Evolutionary conservation across 2,329 filamentous ascomycete genomes (phyloP).

Genomic region (Sporothrix phasma): DNA sequence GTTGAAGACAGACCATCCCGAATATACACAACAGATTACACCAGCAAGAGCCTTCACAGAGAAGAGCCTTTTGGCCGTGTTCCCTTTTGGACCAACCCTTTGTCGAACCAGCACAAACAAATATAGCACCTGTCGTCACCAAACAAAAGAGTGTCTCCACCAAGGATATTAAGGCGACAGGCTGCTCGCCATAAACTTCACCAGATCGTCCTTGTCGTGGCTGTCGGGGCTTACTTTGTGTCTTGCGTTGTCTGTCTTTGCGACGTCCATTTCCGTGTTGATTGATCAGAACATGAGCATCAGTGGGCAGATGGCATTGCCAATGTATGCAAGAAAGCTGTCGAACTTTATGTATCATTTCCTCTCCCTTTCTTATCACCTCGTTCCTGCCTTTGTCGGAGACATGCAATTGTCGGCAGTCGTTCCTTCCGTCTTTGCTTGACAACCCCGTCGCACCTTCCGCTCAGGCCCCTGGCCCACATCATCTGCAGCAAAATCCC

Average conservation of each 20-base stretch:
- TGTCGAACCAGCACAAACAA: too few species aligned
- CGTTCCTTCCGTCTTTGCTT: background rate
- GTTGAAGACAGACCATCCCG: too few species aligned
- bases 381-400: background rate
- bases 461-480: background rate
- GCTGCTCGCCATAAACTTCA: background rate
- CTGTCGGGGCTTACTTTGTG: background rate
- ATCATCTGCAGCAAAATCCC: background rate
- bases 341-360: too few species aligned
- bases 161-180: too few species aligned
- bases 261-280: background rate
- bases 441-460: background rate
- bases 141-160: too few species aligned
- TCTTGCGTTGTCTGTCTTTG: background rate
- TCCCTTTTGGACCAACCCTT: too few species aligned
- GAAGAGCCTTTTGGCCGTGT: too few species aligned
- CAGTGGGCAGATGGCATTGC: background rate
- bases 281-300: background rate
- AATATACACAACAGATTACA: too few species aligned
- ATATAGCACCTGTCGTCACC: too few species aligned
- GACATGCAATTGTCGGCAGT: background rate
- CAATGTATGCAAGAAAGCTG: background rate
- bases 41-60: too few species aligned
- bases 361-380: background rate
- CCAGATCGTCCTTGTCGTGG: background rate